Evolutionary conservation across 805 yeast species (phyloP), one percentile per base, ranked within the genome.

Genomic region (Kuraishia piskuri): DNA sequence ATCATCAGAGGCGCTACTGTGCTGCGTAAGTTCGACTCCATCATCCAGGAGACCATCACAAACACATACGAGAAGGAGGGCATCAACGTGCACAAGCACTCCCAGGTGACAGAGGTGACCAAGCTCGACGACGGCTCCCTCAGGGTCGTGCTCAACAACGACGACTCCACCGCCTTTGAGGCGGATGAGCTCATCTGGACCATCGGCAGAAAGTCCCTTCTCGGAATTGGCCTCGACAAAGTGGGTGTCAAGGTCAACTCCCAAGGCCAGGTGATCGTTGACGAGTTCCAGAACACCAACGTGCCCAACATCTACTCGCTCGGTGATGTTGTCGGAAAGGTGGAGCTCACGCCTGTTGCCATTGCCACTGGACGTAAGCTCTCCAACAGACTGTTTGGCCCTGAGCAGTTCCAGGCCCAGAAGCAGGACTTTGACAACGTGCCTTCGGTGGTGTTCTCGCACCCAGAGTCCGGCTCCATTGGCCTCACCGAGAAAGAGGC

Each of bases 301-400:
- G 79, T 86, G 58, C 73, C 80, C 53, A 78, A 82, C 67, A 77
- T 94, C 58, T 89, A 78, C 67, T 86, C 99, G 1, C 74, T 94
- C 49, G 99, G 99, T 64, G 99, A 94, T 68, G 95, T 92, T 56
- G 86, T 88, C 48, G 97, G 97, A 57, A 83, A 87, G 26, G 86
- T 88, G 48, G 98, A 94, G 74, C 79, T 94, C 63, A 94, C 99
- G 2, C 99, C 99, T 8, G 97, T 90, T 48, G 99, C 99, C 44
- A 94, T 94, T 73, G 97, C 99, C 40, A 91, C 99, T 9, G 99
- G 99, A 56, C 85, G 99, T 71, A 88, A 83, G 68, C 78, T 94
- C 60, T 82, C 97, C 25, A 91, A 92, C 74, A 82, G 99, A 68
- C 73, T 94, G 56, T 94, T 92, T 67, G 97, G 97, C 22, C 86